These are phyloP conservation scores for Dendrobium huoshanense DNA, from an alignment of 106 monocot genomes.

Conservation along the genomic window DNA sequence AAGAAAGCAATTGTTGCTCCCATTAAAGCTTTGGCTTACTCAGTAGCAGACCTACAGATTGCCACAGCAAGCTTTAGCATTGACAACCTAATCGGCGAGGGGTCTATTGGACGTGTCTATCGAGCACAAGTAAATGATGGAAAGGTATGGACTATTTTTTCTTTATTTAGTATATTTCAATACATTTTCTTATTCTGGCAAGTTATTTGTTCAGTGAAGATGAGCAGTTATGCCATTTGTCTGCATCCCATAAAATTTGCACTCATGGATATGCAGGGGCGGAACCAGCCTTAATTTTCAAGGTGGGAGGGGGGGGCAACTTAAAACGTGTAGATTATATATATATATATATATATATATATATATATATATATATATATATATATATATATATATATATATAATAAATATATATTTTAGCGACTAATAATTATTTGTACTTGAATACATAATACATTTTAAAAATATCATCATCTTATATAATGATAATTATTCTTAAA, in stretches of 20 bases:
- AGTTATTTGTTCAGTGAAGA: not conserved
- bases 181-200: not conserved
- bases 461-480: no score
- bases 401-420: no score
- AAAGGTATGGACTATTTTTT: constrained; percentile 45
- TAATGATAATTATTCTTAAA: no score
- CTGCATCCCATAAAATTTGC: not conserved
- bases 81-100: constrained; percentile 79
- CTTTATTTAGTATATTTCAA: not conserved
- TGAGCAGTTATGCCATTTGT: not conserved
- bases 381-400: no score
- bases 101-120: constrained; percentile 78
- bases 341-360: no score
- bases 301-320: no score
- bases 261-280: not conserved
- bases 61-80: constrained; percentile 84
- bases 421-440: no score
- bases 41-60: constrained; percentile 85
- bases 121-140: constrained; percentile 73
- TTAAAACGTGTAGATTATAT: no score
- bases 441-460: no score
- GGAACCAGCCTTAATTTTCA: no score
- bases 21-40: constrained; percentile 53
- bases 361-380: no score
- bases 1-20: constrained; percentile 34